Evolutionary conservation across 2,329 filamentous ascomycete species (phyloP).

Genomic region (Neocucurbitaria cava): DNA sequence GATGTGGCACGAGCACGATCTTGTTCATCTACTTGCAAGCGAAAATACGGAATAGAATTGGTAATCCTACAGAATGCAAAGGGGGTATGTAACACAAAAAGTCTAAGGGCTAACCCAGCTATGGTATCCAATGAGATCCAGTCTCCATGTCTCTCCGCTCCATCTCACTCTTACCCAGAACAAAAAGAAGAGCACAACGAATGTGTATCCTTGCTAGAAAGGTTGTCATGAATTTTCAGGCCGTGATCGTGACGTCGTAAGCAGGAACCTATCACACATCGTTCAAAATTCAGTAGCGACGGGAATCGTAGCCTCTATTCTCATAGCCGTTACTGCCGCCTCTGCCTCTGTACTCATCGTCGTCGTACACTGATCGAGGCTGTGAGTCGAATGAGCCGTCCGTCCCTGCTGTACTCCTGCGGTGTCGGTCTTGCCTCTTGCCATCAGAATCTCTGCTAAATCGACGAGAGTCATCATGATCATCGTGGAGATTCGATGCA

Average conservation of each 20-base stretch:
- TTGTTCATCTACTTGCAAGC: too few relatives aligned
- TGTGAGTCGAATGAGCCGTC: conserved; percentile 39
- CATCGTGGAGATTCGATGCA: conserved; percentile 39
- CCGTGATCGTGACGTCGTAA: conserved; percentile 7
- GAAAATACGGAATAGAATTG: neutral
- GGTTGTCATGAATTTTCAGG: neutral
- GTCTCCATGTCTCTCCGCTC: neutral
- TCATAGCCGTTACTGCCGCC: conserved; percentile 37
- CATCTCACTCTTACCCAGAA: neutral
- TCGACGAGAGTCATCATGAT: conserved; percentile 39
- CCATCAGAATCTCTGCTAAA: conserved; percentile 40
- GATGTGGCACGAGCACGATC: too few relatives aligned
- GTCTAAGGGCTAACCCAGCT: neutral
- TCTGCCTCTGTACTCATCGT: conserved; percentile 39
- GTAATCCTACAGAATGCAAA: neutral
- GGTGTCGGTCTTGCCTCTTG: conserved; percentile 34
- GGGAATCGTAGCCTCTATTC: conserved; percentile 35
- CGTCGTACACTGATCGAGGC: conserved; percentile 38
- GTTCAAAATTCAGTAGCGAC: conserved; percentile 32
- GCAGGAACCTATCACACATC: neutral
- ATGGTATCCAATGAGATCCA: conserved; percentile 5
- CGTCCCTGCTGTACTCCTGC: conserved; percentile 31
- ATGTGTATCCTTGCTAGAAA: neutral
- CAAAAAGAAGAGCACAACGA: conserved; percentile 1
- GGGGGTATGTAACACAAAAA: neutral